phyloP scores from a whole-genome alignment of 305 asterid genomes.

The Solanum chacoense region DNA sequence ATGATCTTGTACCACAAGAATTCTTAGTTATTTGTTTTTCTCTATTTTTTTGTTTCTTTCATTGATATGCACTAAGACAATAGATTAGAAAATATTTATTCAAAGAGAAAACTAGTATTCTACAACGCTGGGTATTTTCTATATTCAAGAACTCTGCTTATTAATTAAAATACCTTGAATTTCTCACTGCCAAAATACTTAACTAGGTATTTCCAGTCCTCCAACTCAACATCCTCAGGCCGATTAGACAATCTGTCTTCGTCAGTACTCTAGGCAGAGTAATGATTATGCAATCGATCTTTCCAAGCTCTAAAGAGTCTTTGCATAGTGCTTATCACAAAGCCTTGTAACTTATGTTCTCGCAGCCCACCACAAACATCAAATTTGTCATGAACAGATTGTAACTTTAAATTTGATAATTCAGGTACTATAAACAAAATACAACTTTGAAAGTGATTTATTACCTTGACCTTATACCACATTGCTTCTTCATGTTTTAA shows the following conservation, averaged over 20 bases:
- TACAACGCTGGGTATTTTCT: no score
- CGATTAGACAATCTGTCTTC: background rate
- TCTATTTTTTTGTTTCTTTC: background rate
- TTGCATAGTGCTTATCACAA: background rate
- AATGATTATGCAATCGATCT: background rate
- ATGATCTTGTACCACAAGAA: no score
- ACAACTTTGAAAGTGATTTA: background rate
- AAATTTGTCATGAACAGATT: background rate
- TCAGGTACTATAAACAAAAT: background rate
- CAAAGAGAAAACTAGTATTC: no score
- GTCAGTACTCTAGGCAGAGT: background rate
- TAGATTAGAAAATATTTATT: no score
- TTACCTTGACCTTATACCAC: no score
- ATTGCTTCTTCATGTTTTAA: no score
- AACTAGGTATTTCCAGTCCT: background rate
- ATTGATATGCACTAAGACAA: background rate
- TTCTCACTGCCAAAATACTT: background rate
- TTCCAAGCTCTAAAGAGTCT: background rate
- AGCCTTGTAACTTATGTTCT: background rate
- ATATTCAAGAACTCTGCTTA: no score
- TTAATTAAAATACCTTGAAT: background rate
- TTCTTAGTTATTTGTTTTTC: no score
- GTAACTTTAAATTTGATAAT: background rate
- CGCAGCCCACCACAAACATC: background rate
- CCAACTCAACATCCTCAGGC: background rate